Evolutionary conservation across 768 basidiomycete species (phyloP), one percentile per base, ranked within the genome.

Genomic region (Cantharellus anzutake): DNA sequence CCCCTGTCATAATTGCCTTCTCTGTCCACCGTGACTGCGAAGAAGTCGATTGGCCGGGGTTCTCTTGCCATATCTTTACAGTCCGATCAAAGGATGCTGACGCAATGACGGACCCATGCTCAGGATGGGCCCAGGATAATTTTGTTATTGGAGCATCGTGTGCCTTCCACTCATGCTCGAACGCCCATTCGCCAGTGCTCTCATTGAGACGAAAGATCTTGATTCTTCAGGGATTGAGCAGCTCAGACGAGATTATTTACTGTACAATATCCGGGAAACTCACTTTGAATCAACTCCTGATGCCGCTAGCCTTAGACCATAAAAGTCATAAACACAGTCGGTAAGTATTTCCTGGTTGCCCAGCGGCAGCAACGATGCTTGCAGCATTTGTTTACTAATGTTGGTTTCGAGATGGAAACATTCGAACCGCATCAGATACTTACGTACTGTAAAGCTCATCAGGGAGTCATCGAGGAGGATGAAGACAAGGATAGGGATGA

Each of bases 81-180:
- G 86, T 86, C 35, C 93, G 78, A 71, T 97, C 94, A 66, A 92
- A 91, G 2, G 86, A 90, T 3, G 82, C 80, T 2, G 86, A 88
- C 0, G 90, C 90, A 59, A 98, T 74, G 58, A 96, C 79, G 1
- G 81, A 79, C 3, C 91, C 93, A 61, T 91, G 92, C 69, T 92
- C 84, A 3, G 94, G 91, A 67, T 93, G 91, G 1, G 90, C 90
- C 87, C 91, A 98, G 58, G 79, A 79, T 11, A 96, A 65, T 68
- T 78, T 83, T 4, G 89, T 80, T 42, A 96, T 76, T 0, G 93
- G 81, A 14, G 91, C 91, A 66, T 94, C 90, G 68, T 97, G 93
- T n/a, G 93, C 94, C 88, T 94, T 93, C 92, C 92, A 96, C 66
- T 93, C 90, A 60, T 87, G 83, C 66, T 89, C 84, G 2, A 81